These are phyloP conservation scores for Cercospora beticola DNA, from an alignment of 2,329 filamentous ascomycete species.

Conservation along the genomic window DNA sequence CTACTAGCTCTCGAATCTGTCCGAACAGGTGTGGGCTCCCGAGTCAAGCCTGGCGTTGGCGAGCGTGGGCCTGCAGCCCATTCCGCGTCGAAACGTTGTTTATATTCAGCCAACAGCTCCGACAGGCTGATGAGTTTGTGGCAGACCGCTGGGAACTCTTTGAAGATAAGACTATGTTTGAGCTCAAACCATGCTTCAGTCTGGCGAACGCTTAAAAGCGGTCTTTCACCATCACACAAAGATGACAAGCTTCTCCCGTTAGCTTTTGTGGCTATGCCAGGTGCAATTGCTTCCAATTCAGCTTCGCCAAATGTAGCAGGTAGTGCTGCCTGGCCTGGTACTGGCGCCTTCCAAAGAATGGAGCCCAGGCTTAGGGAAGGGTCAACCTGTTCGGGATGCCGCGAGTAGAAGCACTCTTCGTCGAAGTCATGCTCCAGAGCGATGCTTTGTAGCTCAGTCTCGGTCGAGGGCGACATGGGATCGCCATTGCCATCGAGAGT, in stretches of 20 bases:
- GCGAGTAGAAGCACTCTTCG: constrained; percentile 45
- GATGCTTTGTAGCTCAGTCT: constrained; percentile 20
- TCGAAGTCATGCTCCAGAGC: constrained; percentile 46
- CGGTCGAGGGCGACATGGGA: constrained; percentile 25
- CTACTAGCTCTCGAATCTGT: constrained; percentile 15
- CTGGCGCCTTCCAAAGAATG: constrained; percentile 47
- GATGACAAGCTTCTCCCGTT: constrained; percentile 52
- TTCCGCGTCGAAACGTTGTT: constrained; percentile 24
- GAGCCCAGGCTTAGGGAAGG: constrained; percentile 47
- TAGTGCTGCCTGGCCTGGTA: constrained; percentile 45
- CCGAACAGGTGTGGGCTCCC: constrained; percentile 22
- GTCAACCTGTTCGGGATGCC: constrained; percentile 47
- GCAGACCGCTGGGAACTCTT: constrained; percentile 46
- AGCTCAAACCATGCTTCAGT: constrained; percentile 53
- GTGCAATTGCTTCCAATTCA: constrained; percentile 45
- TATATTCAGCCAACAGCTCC: constrained; percentile 36
- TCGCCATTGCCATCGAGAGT: constrained; percentile 34
- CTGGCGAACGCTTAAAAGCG: constrained; percentile 49
- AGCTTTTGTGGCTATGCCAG: constrained; percentile 38
- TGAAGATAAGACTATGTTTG: constrained; percentile 52
- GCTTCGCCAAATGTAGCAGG: constrained; percentile 47
- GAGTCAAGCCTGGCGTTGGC: constrained; percentile 22
- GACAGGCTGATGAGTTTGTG: constrained; percentile 45
- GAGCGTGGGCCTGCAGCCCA: constrained; percentile 23
- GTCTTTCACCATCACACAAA: constrained; percentile 50